Percentiles rank a stretch among this genome's conserved stretches.
Conservation (phyloP, 2,329 filamentous ascomycete species). For the Pestalotiopsis sp. region DNA sequence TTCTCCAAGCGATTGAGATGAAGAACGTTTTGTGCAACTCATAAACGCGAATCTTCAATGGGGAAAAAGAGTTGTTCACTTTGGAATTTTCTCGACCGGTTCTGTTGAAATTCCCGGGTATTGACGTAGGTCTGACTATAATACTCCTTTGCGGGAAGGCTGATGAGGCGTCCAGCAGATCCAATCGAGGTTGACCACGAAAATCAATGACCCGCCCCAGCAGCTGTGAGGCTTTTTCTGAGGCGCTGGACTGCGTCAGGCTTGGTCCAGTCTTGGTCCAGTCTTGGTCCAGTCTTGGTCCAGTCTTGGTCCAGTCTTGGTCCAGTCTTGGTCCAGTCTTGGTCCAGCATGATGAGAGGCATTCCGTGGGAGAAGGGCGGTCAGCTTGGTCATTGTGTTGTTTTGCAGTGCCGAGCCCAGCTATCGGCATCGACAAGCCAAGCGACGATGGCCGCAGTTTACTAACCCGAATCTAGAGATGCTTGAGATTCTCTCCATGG, state of each 20-base stretch:
- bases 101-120: not conserved
- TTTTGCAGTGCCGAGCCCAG: not conserved
- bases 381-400: not conserved
- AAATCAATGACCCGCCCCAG: not conserved
- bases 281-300: not conserved
- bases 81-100: not conserved
- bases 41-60: not conserved
- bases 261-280: not conserved
- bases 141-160: not conserved
- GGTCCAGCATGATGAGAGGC: not conserved
- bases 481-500: not conserved
- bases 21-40: not conserved
- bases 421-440: not conserved
- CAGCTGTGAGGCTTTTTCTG: not conserved
- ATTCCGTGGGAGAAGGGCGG: not conserved
- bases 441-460: not conserved
- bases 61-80: not conserved
- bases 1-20: not conserved
- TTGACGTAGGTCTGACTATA: not conserved
- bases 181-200: conserved; percentile 1
- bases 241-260: not conserved
- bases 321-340: not conserved
- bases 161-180: not conserved
- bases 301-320: not conserved
- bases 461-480: not conserved